phyloP scores from a whole-genome alignment of 805 yeast species.

The Ogataea chonburiensis region DNA sequence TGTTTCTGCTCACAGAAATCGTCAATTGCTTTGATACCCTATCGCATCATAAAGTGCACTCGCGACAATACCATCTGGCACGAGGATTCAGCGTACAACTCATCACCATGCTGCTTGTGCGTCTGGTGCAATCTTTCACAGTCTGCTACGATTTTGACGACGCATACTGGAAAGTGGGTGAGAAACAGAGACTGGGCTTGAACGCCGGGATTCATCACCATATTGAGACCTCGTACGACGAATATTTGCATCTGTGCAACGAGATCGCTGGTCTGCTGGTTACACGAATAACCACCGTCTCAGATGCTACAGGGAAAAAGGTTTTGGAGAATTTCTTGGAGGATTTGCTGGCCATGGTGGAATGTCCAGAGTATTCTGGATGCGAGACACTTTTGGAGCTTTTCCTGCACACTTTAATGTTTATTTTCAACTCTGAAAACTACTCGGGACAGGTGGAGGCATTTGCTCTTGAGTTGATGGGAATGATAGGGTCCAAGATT shows the following conservation, averaged over 20 bases:
- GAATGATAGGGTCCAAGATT: constrained; percentile 55
- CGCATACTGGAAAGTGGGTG: constrained; percentile 24
- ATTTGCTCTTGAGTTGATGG: constrained; percentile 58
- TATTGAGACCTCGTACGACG: constrained; percentile 11
- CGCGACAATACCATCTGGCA: constrained; percentile 43
- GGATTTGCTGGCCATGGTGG: constrained; percentile 52
- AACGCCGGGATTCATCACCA: constrained; percentile 12
- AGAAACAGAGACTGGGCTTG: constrained; percentile 12
- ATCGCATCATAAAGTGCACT: constrained; percentile 42
- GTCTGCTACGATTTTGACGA: constrained; percentile 22
- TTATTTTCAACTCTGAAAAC: constrained; percentile 38
- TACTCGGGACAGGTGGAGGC: constrained; percentile 45
- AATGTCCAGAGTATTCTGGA: constrained; percentile 61
- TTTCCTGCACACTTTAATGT: constrained; percentile 43
- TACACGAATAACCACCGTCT: constrained; percentile 31
- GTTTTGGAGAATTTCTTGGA: constrained; percentile 52
- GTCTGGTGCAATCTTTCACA: constrained; percentile 36
- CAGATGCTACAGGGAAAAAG: constrained; percentile 34
- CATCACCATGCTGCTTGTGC: constrained; percentile 45
- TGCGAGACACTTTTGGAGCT: constrained; percentile 50
- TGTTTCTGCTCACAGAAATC: constrained; percentile 61
- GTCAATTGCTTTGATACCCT: constrained; percentile 49
- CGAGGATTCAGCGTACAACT: constrained; percentile 51
- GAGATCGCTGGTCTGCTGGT: constrained; percentile 33
- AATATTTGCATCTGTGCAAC: constrained; percentile 22